Conservation (phyloP, 179 eudicot species). For the Silene noctiflora region DNA sequence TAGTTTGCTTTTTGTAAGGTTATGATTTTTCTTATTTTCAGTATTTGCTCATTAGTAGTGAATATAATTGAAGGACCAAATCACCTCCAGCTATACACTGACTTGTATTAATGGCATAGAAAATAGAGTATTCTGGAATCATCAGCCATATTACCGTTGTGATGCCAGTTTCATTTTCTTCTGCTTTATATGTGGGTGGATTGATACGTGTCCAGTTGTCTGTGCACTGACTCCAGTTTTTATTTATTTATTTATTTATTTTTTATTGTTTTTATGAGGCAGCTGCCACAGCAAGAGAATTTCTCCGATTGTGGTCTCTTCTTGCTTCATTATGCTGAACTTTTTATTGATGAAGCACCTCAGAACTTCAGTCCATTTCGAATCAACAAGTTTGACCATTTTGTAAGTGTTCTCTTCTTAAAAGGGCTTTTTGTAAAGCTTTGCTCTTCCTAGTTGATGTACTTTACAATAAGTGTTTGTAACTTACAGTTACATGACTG, state of each 20-base stretch:
- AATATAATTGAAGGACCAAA: background rate
- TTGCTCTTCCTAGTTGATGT: background rate
- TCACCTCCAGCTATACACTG: background rate
- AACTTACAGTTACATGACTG: background rate
- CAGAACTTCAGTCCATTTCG: constrained; percentile 55
- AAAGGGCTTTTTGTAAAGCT: background rate
- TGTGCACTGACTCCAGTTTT: constrained; percentile 9
- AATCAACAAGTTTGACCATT: constrained; percentile 53
- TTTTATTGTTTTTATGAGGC: constrained; percentile 30
- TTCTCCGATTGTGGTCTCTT: constrained; percentile 87
- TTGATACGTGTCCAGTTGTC: background rate
- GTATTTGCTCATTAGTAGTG: background rate
- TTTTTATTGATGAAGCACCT: constrained; percentile 70
- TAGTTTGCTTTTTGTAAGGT: background rate
- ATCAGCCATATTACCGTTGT: background rate
- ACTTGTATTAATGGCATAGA: background rate
- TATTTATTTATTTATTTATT: too few species aligned
- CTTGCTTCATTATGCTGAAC: constrained; percentile 94
- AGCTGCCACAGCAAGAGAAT: constrained; percentile 98
- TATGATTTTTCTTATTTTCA: background rate
- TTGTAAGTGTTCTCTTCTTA: constrained; percentile 54
- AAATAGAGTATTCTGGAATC: background rate
- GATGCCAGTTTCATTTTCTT: background rate
- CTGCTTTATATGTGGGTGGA: background rate
- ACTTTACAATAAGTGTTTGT: background rate